Base-by-base conservation (phyloP, 2,329 filamentous ascomycete genomes). In the Colletotrichum sp. region DNA sequence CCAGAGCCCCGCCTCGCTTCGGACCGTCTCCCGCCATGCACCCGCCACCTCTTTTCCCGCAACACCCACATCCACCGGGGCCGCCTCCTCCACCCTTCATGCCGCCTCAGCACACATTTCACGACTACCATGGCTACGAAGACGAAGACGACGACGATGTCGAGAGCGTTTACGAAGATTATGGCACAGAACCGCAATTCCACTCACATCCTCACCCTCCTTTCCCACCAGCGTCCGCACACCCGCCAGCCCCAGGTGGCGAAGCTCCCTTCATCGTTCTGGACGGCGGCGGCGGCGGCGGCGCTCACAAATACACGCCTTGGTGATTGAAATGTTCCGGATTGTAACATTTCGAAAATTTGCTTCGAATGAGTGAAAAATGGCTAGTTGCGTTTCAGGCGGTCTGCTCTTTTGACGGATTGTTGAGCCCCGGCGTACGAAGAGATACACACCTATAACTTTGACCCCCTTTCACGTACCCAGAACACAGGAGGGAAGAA, bases 221-320 rank as follows among this genome's bases (percentile, higher is more conserved):
- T 34, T 36, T 21, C n/a, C 48, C 69, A n/a, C 66, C 70, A 18
- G 48, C 55, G 24, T 26, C 38, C 68, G 32, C 69, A 18, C 61
- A 36, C 13, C 66, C 70, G 3, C 66, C 34, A 18, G 55, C 24
- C 28, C 48, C 28, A 7, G 76, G 67, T 16, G 77, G 52, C 15
- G 56, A 21, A 8, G 68, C 75, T 21, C 71, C 38, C 32, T 78
- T 78, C 69, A 71, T 78, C 68, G 58, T 76, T 21, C 32, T 78
- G 8, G 62, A 21, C 48, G 67, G 69, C 30, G 75, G 75, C n/a
- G 71, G 66, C 30, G 75, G 67, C 13, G 76, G 70, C 8, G 74
- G 70, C 13, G 30, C 62, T n/a, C 70, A 70, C 7, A 73, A 71
- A 21, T 77, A 77, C 36, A 75, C 70, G 15, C 24, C 24, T 48